Base-by-base conservation (phyloP, 495 filamentous ascomycete species). In the Trichoderma gamsii region DNA sequence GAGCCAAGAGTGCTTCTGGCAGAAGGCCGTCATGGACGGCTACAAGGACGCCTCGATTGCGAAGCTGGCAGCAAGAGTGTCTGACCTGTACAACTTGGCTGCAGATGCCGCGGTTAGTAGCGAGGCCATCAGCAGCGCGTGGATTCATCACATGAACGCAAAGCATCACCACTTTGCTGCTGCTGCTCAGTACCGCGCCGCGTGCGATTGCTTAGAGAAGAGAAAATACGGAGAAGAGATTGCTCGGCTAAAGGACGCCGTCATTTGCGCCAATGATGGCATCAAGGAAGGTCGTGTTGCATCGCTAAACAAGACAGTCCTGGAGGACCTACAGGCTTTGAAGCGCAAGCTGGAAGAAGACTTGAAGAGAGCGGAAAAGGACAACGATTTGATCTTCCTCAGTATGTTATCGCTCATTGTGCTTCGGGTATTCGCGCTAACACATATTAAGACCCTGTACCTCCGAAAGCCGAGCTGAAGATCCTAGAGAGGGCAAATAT, bases 141-240 rank as follows among this genome's bases (percentile, higher is more conserved):
- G 95, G 95, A 97, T 99, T 63, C 96, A 99, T 77, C 95, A 98
- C 72, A 95, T 95, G 87, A 91, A 90, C 6, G 95, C 95, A 2
- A 99, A 99, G 76, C 93, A 97, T 72, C 92, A 97, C 74, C 95
- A 99, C 75, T 97, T 99, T 77, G 95, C 95, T 38, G 96, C 92
- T 1, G 95, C 95, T 3, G 94, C 95, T 7, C 95, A 99, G 76
- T 98, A 92, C 72, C 85, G 95, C n/a, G 92, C 94, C 29, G 92
- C 95, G 6, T 88, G 92, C 65, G 93, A 98, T 71, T 96, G 92
- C 71, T 74, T 99, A 67, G 96, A 97, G 78, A 97, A 94, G 82
- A 85, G 89, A 65, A 95, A 91, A 73, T 99, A 97, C 70, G 95
- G 96, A 46, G 95, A 99, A 75, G 95, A 99, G 80, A 92, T 99